phyloP scores from a whole-genome alignment of 2,329 filamentous ascomycete genomes.

The Exophiala bonariae region DNA sequence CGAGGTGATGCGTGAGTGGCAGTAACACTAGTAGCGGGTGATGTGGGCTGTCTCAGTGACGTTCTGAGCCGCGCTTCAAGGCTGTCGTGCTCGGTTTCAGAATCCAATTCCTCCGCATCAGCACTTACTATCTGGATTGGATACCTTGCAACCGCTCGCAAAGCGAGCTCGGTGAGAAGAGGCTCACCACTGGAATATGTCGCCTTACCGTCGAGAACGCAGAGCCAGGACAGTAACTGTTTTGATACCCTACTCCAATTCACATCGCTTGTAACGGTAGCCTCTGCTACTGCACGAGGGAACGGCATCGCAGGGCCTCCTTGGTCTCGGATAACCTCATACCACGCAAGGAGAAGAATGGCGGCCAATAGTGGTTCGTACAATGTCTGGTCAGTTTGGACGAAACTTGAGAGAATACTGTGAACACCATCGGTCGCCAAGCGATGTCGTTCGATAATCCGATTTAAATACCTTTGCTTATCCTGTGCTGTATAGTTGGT shows the following conservation, averaged over 20 bases:
- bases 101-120: neutral
- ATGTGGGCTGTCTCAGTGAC: no score
- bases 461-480: neutral
- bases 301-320: neutral
- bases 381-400: neutral
- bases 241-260: no score
- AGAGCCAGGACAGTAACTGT: slow-evolving; percentile 7
- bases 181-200: slow-evolving; percentile 5
- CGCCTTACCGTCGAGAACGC: slow-evolving; percentile 7
- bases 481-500: neutral
- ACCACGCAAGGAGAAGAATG: neutral
- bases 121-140: slow-evolving; percentile 1
- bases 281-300: neutral
- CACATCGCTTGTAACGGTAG: neutral
- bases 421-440: no score
- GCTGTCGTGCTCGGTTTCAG: no score
- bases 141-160: no score
- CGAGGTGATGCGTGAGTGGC: neutral
- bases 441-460: neutral
- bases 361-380: neutral
- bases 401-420: no score
- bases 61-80: no score
- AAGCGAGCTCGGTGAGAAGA: neutral
- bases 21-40: no score
- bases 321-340: neutral